A percentile compares a stretch with the other conserved stretches of the same genome.
These are phyloP conservation scores for Sporothrix humicola DNA, from an alignment of 2,329 filamentous ascomycete species.

Conservation along the genomic window DNA sequence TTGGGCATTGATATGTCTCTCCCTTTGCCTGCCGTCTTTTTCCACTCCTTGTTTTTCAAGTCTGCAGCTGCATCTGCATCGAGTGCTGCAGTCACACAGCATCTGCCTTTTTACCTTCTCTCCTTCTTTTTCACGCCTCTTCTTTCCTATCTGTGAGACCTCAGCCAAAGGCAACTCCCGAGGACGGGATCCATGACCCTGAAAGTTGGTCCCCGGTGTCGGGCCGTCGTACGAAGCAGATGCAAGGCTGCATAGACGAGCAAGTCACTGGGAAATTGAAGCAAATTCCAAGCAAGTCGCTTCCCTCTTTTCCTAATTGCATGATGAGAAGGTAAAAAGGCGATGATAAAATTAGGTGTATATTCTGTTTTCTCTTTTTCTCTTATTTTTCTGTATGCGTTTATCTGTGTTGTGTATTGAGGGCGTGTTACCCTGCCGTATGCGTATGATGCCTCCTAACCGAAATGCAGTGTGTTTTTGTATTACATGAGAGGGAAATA, in stretches of 20 bases:
- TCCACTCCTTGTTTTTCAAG: neutral
- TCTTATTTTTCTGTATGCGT: neutral
- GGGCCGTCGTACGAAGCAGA: conserved; percentile 17
- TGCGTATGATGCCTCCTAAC: conserved; percentile 16
- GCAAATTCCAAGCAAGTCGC: neutral
- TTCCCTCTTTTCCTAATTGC: neutral
- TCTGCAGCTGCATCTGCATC: conserved; percentile 1
- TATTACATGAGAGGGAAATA: neutral
- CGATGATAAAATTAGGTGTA: neutral
- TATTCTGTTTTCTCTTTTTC: neutral
- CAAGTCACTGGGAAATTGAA: conserved; percentile 11
- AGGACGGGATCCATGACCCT: neutral
- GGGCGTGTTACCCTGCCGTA: conserved; percentile 1
- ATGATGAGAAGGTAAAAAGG: neutral
- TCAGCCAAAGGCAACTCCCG: neutral
- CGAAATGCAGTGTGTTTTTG: neutral
- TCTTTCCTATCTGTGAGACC: neutral
- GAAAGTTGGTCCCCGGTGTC: conserved; percentile 14
- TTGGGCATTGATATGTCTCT: neutral
- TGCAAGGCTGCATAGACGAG: conserved; percentile 26
- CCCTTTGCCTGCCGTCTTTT: neutral
- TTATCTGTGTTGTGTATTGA: neutral
- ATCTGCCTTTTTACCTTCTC: neutral
- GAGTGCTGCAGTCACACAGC: conserved; percentile 3
- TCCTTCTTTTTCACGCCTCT: neutral